Evolutionary conservation across 305 asterid genomes (phyloP), one percentile per base, ranked within the genome.

Genomic region (Fraxinus greggii): DNA sequence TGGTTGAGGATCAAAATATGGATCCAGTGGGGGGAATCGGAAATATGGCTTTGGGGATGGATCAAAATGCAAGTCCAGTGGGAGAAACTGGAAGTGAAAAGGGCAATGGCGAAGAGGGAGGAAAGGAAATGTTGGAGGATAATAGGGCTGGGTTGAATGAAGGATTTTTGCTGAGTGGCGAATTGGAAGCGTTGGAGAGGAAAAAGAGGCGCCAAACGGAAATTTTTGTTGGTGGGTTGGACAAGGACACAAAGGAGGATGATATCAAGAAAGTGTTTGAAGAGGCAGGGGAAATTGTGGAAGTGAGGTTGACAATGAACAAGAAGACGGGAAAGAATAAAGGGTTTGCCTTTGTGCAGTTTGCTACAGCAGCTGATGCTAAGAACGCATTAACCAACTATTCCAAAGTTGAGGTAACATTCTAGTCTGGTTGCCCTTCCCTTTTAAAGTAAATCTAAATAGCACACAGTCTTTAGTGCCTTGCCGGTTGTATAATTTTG

Each of bases 201-300:
- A 88, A 73, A 80, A 89, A 84, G 89, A 85, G 88, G 86, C 90
- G 90, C 51, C 88, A 83, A 81, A 93, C 88, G 8, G 91, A 92
- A 88, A 84, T 92, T 75, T 93, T 91, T 85, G 79, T 93, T 74
- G 94, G 94, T 82, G 97, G 97, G 77, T 86, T 93, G 88, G 88
- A 87, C 82, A 86, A 86, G 86, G 83, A 84, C 80, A 38, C 92
- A 2, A 91, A 85, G 79, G 94, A 86, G 86, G 91, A 83, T 45
- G 94, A 93, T 80, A 88, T 93, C 38, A 82, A 89, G 84, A 86
- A 86, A 86, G 92, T 85, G 80, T 91, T 92, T 86, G 90, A 82
- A 78, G 92, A 77, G 72, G 88, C 79, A 61, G 98, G 95, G 45
- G 77, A 75, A 78, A 78, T 93, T 79, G 82, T 73, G 80, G 92